These are phyloP conservation scores for Ambrosiella beaveri DNA, from an alignment of 2,329 filamentous ascomycete species.

Conservation along the genomic window DNA sequence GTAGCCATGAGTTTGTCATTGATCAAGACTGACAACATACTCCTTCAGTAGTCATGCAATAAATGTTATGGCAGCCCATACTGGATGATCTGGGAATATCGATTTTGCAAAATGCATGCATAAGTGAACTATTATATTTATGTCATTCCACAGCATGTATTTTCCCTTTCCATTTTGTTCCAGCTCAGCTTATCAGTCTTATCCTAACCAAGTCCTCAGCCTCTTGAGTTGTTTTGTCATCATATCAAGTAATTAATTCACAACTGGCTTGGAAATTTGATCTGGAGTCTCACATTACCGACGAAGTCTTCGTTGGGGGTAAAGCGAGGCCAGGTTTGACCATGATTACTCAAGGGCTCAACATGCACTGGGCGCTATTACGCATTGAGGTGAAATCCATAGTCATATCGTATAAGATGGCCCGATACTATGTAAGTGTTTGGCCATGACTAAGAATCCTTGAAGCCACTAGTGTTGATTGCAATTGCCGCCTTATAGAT, in stretches of 20 bases:
- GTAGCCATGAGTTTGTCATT: conserved; percentile 44
- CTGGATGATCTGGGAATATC: conserved; percentile 52
- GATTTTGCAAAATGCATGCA: conserved; percentile 48
- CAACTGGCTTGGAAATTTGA: too few relatives aligned
- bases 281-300: background rate
- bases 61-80: conserved; percentile 46
- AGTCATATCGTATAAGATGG: background rate
- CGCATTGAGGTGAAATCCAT: too few relatives aligned
- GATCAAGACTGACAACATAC: conserved; percentile 47
- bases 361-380: too few relatives aligned
- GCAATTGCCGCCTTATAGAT: too few relatives aligned
- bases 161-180: too few relatives aligned
- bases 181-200: too few relatives aligned
- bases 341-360: background rate
- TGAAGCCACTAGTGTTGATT: too few relatives aligned
- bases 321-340: background rate
- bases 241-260: too few relatives aligned
- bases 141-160: background rate
- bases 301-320: background rate
- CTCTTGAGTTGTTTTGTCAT: too few relatives aligned
- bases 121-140: background rate
- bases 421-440: background rate
- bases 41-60: conserved; percentile 48
- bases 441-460: background rate
- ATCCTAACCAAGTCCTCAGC: too few relatives aligned